Evolutionary conservation across 257 asterid species (phyloP), one percentile per base, ranked within the genome.

Genomic region (Jacaranda mimosifolia): DNA sequence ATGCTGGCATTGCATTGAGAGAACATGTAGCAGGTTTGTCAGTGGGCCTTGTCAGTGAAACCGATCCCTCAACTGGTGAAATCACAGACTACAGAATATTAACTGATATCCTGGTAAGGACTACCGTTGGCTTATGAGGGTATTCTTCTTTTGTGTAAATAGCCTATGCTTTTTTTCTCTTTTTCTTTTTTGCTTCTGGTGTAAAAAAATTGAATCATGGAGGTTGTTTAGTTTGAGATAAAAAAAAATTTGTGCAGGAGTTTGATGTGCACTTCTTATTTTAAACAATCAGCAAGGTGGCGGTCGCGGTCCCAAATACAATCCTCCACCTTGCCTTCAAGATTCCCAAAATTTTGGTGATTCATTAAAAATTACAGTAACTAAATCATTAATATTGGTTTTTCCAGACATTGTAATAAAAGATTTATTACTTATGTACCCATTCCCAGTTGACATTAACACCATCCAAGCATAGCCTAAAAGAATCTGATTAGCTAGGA

Each of bases 11-110:
- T 88, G 94, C 91, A 19, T 70, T 96, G 87, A 88, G 79, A 77
- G 97, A 90, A 72, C 99, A 91, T 48, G 98, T 93, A 55, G 98
- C 98, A 40, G 99, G 98, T 75, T 45, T 96, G 79, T 96, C 97
- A 14, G 89, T 96, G 70, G 99, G 99, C 77, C 97, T 96, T 81
- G 81, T 96, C 73, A 93, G 96, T 73, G 97, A 91, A 70, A 83
- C 83, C 59, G 95, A 93, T 79, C 85, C 96, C 60, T 85, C 86
- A 75, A 93, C 97, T 80, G 97, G 94, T 83, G 97, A 90, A 86
- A 91, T 93, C 84, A 87, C 86, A 66, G 97, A 91, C 55, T 96
- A 96, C 79, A 83, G 94, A 76, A 89, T 91, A 77, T 77, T 96
- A 78, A 96, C 96, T 15, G 99, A 93, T 86, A 96, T 96, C 74